Evolutionary conservation across 2,329 filamentous ascomycete genomes (phyloP).

Genomic region (Ophiostoma sp.): DNA sequence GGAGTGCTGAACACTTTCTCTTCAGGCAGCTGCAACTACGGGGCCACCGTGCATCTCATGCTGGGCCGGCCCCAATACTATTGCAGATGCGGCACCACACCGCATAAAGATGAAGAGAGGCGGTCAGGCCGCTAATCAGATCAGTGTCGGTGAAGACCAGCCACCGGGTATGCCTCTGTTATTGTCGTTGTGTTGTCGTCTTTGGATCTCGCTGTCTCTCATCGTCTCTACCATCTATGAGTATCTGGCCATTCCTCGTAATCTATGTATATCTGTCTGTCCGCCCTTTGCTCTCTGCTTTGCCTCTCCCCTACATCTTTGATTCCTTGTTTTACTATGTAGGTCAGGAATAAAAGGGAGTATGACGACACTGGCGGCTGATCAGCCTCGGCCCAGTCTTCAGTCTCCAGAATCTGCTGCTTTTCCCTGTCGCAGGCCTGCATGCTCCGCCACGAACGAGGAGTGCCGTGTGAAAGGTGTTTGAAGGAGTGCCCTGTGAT

Average conservation of each 20-base stretch:
- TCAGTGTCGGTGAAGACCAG: slow-evolving; percentile 10
- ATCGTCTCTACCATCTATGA: background rate
- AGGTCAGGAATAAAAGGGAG: background rate
- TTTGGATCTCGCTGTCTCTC: background rate
- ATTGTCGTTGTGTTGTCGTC: background rate
- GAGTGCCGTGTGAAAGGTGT: background rate
- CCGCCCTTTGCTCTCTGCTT: too few relatives aligned
- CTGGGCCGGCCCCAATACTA: background rate
- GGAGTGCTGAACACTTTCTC: slow-evolving; percentile 4
- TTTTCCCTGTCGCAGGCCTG: background rate
- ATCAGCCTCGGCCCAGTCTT: slow-evolving; percentile 6
- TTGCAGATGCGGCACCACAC: background rate
- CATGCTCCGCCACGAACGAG: background rate
- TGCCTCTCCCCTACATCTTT: background rate
- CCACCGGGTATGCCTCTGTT: background rate
- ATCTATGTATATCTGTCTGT: background rate
- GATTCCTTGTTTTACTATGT: background rate
- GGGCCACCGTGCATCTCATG: slow-evolving; percentile 10
- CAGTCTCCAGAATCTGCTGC: background rate
- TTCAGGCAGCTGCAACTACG: background rate
- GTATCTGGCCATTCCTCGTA: too few relatives aligned
- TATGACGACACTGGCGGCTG: slow-evolving; percentile 8
- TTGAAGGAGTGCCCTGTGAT: slow-evolving; percentile 1
- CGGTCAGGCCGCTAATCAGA: slow-evolving; percentile 10
- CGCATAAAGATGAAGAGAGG: background rate